phyloP scores from a whole-genome alignment of 2,329 filamentous ascomycete species.

The Cercospora sp. region DNA sequence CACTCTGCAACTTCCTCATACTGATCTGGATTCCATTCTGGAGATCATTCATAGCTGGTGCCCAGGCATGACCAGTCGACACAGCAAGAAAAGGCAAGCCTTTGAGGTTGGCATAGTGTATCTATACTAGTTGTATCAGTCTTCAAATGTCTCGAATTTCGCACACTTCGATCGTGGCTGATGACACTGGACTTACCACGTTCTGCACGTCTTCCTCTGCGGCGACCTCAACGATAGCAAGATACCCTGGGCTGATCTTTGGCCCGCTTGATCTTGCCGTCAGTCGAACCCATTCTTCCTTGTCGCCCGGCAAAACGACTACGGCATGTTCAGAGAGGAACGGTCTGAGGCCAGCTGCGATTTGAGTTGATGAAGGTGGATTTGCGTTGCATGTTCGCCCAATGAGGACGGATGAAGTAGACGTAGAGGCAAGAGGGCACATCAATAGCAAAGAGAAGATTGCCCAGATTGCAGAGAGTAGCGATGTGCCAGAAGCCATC shows the following conservation, averaged over 20 bases:
- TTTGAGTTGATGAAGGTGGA: background rate
- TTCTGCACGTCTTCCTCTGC: constrained; percentile 1
- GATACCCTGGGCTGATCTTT: background rate
- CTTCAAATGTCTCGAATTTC: too few relatives aligned
- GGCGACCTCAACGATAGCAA: constrained; percentile 1
- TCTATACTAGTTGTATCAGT: background rate
- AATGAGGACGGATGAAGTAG: background rate
- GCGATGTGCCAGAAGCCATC: background rate
- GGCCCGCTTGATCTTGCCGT: constrained; percentile 6
- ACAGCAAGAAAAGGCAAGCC: constrained; percentile 1
- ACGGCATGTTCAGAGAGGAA: background rate
- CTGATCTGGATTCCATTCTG: constrained; percentile 10
- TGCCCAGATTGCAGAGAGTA: background rate
- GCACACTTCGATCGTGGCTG: background rate
- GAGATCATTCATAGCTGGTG: background rate
- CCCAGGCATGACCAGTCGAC: constrained; percentile 6
- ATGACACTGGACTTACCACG: background rate
- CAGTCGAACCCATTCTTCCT: background rate
- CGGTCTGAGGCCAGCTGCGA: background rate
- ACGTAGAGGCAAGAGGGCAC: background rate
- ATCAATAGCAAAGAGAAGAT: background rate
- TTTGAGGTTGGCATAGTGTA: constrained; percentile 1
- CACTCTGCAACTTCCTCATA: constrained; percentile 1
- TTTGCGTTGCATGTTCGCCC: background rate
- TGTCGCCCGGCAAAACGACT: background rate